phyloP scores from a whole-genome alignment of 305 asterid genomes.

The Lippia alba region DNA sequence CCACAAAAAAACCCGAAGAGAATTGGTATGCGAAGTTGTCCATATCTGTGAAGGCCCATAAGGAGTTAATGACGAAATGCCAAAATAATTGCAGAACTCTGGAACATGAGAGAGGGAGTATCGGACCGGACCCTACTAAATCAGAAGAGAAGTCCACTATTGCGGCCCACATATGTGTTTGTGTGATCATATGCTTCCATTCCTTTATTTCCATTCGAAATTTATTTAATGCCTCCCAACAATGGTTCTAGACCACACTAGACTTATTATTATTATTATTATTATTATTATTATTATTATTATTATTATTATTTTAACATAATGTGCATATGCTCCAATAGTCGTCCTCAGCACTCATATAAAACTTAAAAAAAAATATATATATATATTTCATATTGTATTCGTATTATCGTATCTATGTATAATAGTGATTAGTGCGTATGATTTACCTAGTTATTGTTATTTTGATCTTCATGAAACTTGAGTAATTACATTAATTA shows the following conservation, averaged over 20 bases:
- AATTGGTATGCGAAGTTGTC: too few relatives aligned
- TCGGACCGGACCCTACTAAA: conserved; percentile 34
- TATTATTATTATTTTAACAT: too few relatives aligned
- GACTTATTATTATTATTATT: neutral
- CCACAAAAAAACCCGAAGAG: conserved; percentile 18
- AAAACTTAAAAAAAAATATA: too few relatives aligned
- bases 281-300: too few relatives aligned
- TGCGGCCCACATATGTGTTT: conserved; percentile 32
- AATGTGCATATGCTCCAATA: too few relatives aligned
- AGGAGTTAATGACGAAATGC: conserved; percentile 29
- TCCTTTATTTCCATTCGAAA: conserved; percentile 11
- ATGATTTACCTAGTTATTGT: too few relatives aligned
- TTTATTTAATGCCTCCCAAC: neutral
- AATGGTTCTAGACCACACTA: conserved; percentile 6
- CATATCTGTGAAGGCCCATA: conserved; percentile 34
- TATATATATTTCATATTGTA: too few relatives aligned
- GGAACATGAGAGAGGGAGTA: conserved; percentile 27
- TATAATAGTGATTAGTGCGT: too few relatives aligned
- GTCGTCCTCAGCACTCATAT: too few relatives aligned
- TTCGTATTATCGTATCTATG: too few relatives aligned
- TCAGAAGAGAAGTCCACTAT: conserved; percentile 21
- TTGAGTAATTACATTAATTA: too few relatives aligned
- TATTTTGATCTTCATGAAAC: too few relatives aligned
- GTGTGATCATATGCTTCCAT: conserved; percentile 3
- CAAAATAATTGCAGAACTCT: conserved; percentile 25